Conservation (phyloP, 1,284 basidiomycete genomes). For the Mycena citricolor region DNA sequence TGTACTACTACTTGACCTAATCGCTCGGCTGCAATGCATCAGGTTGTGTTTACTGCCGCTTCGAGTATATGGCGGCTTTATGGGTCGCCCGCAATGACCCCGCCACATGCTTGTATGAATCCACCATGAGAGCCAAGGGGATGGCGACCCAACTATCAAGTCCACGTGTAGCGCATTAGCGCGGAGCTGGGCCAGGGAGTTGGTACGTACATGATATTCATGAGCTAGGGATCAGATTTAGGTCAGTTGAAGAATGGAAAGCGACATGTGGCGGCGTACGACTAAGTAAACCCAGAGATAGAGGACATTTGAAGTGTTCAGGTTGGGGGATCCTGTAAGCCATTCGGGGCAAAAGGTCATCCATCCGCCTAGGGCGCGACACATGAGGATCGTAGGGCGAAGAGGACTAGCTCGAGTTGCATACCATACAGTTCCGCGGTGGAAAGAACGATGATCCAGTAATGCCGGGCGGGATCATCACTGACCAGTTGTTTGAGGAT, state of each 20-base stretch:
- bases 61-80: conserved; percentile 29
- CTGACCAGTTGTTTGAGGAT: conserved; percentile 64
- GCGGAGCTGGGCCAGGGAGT: not conserved
- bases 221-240: conserved; percentile 49
- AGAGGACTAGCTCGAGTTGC: not conserved
- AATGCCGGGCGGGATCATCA: conserved; percentile 68
- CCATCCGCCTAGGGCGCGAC: conserved; percentile 46
- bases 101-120: conserved; percentile 72
- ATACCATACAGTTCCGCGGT: conserved; percentile 73
- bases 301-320: conserved; percentile 67
- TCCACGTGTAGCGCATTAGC: conserved; percentile 22
- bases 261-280: conserved; percentile 32
- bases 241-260: conserved; percentile 10
- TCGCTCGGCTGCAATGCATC: too few relatives aligned
- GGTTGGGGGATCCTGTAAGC: conserved; percentile 70
- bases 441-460: conserved; percentile 76
- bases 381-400: too few relatives aligned
- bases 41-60: too few relatives aligned
- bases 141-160: conserved; percentile 71
- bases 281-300: conserved; percentile 57
- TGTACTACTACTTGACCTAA: conserved; percentile 20
- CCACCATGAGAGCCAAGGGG: conserved; percentile 71
- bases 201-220: conserved; percentile 70
- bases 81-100: conserved; percentile 51
- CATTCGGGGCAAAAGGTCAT: conserved; percentile 88